phyloP scores from a whole-genome alignment of 768 basidiomycete species.

The Pseudohyphozyma bogoriensis region DNA sequence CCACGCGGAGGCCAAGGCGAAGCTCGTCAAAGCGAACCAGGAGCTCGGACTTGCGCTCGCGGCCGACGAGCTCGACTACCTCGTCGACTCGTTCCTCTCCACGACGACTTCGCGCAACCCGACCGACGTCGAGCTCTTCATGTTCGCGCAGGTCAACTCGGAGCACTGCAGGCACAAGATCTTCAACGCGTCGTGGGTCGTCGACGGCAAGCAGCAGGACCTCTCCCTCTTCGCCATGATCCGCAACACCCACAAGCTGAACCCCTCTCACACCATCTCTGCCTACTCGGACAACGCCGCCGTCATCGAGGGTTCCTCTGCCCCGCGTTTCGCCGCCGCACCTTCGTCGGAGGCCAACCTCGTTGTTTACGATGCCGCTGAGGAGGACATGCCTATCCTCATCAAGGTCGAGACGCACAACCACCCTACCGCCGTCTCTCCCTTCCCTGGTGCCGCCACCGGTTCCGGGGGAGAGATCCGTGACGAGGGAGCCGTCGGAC shows the following conservation, averaged over 20 bases:
- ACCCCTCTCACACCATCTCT: constrained; percentile 69
- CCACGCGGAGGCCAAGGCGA: constrained; percentile 48
- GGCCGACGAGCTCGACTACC: constrained; percentile 79
- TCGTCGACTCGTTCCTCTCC: constrained; percentile 69
- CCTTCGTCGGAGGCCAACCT: constrained; percentile 27
- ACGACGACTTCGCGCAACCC: constrained; percentile 52
- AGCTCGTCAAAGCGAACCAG: constrained; percentile 65
- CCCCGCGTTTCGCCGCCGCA: constrained; percentile 58
- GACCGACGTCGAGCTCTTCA: constrained; percentile 96
- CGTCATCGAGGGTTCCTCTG: constrained; percentile 67
- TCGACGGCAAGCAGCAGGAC: constrained; percentile 58
- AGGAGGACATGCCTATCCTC: constrained; percentile 74
- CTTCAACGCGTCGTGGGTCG: constrained; percentile 93
- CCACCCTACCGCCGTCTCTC: constrained; percentile 96
- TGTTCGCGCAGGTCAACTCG: constrained; percentile 99
- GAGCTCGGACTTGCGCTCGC: constrained; percentile 83
- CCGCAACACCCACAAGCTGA: constrained; percentile 78
- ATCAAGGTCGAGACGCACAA: constrained; percentile 99
- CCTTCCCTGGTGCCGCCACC: constrained; percentile 95
- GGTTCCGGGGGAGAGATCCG: constrained; percentile 98
- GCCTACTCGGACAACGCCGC: constrained; percentile 98
- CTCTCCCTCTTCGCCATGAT: constrained; percentile 92
- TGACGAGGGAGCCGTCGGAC: constrained; percentile 91
- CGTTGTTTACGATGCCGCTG: constrained; percentile 48
- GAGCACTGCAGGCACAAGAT: constrained; percentile 99